Conservation (phyloP, 495 filamentous ascomycete species). For the Tuber indicum region DNA sequence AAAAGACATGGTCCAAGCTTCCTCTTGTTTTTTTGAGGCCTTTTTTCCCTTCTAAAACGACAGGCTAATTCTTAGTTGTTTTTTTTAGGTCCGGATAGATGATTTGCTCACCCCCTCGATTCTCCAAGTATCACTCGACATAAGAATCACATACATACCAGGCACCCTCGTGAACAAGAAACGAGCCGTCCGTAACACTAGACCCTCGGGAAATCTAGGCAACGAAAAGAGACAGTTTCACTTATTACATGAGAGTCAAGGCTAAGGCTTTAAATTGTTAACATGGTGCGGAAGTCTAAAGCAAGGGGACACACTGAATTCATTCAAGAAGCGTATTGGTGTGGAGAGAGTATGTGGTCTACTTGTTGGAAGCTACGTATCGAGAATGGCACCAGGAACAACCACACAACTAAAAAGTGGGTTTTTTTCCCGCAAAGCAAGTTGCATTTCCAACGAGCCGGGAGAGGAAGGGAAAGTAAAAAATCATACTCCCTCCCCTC, state of each 20-base stretch:
- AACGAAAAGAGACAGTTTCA: not conserved
- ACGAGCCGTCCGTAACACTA: not conserved
- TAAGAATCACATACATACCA: not conserved
- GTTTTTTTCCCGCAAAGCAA: not conserved
- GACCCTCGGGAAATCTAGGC: not conserved
- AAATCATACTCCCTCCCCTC: not conserved
- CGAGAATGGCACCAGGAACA: not conserved
- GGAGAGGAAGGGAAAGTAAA: not conserved
- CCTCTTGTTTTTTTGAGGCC: not conserved
- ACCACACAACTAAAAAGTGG: not conserved
- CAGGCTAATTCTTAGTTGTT: not conserved
- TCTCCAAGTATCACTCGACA: constrained; percentile 3
- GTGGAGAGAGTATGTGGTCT: not conserved
- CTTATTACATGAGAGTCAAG: not conserved
- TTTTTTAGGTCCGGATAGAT: not conserved
- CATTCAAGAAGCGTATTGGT: not conserved
- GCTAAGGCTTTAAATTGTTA: not conserved
- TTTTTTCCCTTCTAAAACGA: not conserved
- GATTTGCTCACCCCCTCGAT: not conserved
- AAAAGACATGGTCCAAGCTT: not conserved
- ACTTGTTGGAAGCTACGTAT: not conserved
- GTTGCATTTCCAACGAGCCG: not conserved
- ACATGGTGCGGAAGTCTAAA: not conserved
- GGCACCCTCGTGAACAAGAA: not conserved
- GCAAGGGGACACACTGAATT: not conserved